These are phyloP conservation scores for Ramichloridium luteum DNA, from an alignment of 2,329 filamentous ascomycete genomes.

Conservation along the genomic window DNA sequence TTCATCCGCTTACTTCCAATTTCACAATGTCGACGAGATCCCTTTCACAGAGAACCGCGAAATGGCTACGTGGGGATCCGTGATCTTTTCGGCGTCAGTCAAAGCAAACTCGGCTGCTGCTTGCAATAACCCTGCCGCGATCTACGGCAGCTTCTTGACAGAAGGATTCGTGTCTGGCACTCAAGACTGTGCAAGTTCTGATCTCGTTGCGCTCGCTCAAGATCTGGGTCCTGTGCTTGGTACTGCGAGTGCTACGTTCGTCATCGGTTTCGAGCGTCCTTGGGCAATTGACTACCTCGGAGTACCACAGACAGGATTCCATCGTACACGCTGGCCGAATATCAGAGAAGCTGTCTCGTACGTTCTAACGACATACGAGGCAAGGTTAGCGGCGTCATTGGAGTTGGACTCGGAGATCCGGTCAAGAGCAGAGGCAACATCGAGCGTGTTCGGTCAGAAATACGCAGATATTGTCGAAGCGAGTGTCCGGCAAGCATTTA, in stretches of 20 bases:
- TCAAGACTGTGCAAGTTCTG: too few species aligned
- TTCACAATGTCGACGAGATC: constrained; percentile 15
- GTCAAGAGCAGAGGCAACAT: constrained; percentile 13
- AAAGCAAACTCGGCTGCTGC: constrained; percentile 3
- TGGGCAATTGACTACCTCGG: constrained; percentile 16
- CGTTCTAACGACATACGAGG: constrained; percentile 13
- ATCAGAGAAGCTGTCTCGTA: constrained; percentile 12
- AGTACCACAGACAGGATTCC: constrained; percentile 15
- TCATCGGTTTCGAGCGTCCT: constrained; percentile 15
- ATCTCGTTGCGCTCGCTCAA: constrained; percentile 13
- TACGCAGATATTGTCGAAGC: constrained; percentile 21
- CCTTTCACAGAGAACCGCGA: constrained; percentile 15
- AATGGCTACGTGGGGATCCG: constrained; percentile 16
- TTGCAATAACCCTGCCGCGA: constrained; percentile 6
- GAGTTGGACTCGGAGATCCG: constrained; percentile 14
- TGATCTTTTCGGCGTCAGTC: constrained; percentile 11
- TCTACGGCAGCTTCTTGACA: constrained; percentile 10
- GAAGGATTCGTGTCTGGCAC: constrained; percentile 9
- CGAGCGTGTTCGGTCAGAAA: constrained; percentile 13
- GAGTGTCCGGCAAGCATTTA: constrained; percentile 18
- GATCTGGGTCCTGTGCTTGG: constrained; percentile 9
- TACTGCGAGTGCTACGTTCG: constrained; percentile 11
- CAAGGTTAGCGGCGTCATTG: constrained; percentile 8
- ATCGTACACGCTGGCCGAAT: constrained; percentile 15
- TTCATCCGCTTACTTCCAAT: constrained; percentile 12